These are phyloP conservation scores for Austroboletus eburneus DNA, from an alignment of 768 basidiomycete species.

Conservation along the genomic window DNA sequence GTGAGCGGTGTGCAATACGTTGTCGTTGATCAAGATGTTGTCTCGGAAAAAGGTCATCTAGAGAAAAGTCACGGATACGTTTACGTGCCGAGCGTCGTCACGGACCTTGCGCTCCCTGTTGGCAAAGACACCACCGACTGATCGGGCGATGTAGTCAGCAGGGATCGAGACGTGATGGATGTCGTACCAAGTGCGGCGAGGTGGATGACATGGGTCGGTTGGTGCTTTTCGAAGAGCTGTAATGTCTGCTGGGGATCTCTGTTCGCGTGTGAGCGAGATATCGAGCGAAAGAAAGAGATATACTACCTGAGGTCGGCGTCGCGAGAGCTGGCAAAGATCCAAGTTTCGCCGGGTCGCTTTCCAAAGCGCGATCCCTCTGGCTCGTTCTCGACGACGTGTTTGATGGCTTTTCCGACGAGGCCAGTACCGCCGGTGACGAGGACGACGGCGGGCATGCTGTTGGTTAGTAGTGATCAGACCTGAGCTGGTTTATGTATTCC, in stretches of 20 bases:
- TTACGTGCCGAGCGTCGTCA: not conserved
- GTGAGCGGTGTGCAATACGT: slow-evolving; percentile 76
- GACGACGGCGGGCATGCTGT: slow-evolving; percentile 48
- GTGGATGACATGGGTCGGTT: slow-evolving; percentile 95
- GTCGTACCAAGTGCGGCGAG: slow-evolving; percentile 84
- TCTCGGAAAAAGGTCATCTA: slow-evolving; percentile 91
- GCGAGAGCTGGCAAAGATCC: slow-evolving; percentile 77
- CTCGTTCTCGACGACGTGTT: slow-evolving; percentile 74
- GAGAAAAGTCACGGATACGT: not conserved
- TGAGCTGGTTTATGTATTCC: not conserved
- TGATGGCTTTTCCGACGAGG: slow-evolving; percentile 82
- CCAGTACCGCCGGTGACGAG: slow-evolving; percentile 86
- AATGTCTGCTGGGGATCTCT: slow-evolving; percentile 70
- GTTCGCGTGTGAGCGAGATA: slow-evolving; percentile 10
- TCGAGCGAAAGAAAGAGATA: too few relatives aligned
- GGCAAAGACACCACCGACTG: slow-evolving; percentile 92
- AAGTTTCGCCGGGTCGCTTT: slow-evolving; percentile 68
- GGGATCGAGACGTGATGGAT: not conserved
- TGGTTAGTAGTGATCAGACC: not conserved
- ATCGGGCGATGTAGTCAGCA: slow-evolving; percentile 5
- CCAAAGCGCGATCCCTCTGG: slow-evolving; percentile 77
- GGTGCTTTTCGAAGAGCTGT: slow-evolving; percentile 82
- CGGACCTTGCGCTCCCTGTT: slow-evolving; percentile 92
- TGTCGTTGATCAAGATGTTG: slow-evolving; percentile 94
- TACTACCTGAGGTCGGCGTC: slow-evolving; percentile 89